phyloP scores from a whole-genome alignment of 2,329 filamentous ascomycete genomes.

The Orbilia oligospora region DNA sequence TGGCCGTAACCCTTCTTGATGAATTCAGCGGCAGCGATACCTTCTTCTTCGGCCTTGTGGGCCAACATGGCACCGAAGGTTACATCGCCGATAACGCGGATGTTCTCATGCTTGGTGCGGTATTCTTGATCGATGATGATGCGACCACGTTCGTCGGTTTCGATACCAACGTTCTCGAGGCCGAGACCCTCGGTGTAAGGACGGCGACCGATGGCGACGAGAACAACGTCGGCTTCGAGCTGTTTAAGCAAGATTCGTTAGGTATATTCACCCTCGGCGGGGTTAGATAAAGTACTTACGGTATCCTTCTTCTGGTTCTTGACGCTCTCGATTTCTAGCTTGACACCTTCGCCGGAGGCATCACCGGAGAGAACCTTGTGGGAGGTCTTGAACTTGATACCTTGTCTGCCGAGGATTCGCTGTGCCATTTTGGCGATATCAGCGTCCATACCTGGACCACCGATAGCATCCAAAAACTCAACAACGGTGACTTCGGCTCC shows the following conservation, averaged over 20 bases:
- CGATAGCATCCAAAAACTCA: slow-evolving; percentile 95
- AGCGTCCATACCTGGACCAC: slow-evolving; percentile 95
- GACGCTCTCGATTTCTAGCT: slow-evolving; percentile 87
- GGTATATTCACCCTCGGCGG: slow-evolving; percentile 3
- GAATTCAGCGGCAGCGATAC: slow-evolving; percentile 93
- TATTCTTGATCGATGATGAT: slow-evolving; percentile 98
- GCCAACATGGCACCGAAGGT: slow-evolving; percentile 80
- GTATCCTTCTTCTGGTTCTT: slow-evolving; percentile 97
- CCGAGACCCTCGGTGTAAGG: slow-evolving; percentile 94
- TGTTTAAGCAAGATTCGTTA: slow-evolving; percentile 66
- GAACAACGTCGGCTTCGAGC: slow-evolving; percentile 94
- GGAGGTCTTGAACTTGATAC: slow-evolving; percentile 97
- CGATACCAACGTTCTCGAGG: slow-evolving; percentile 92
- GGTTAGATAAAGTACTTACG: slow-evolving; percentile 71
- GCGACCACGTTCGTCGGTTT: slow-evolving; percentile 92
- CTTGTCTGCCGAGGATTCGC: slow-evolving; percentile 95
- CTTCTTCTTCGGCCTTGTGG: slow-evolving; percentile 87
- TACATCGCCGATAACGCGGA: slow-evolving; percentile 94
- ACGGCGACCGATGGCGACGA: slow-evolving; percentile 95
- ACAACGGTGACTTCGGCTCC: slow-evolving; percentile 96
- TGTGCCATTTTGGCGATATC: slow-evolving; percentile 93
- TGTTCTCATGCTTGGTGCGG: slow-evolving; percentile 96
- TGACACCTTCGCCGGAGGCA: slow-evolving; percentile 80
- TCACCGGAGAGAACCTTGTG: slow-evolving; percentile 95
- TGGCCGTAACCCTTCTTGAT: slow-evolving; percentile 98